These are phyloP conservation scores for Aspergillus niger DNA, from an alignment of 2,329 filamentous ascomycete species.

Conservation along the genomic window DNA sequence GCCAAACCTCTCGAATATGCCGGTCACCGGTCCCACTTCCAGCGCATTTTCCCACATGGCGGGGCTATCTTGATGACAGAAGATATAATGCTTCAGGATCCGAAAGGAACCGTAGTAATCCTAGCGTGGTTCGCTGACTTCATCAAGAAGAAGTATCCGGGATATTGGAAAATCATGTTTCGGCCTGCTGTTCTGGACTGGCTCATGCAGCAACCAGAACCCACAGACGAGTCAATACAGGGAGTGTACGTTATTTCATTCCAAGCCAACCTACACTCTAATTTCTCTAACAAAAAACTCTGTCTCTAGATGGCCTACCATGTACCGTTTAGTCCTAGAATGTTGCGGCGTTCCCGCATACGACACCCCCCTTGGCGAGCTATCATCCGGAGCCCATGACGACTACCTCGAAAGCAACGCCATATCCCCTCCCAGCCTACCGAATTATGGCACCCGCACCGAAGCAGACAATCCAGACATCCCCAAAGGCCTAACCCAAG, in stretches of 20 bases:
- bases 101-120: slow-evolving; percentile 32
- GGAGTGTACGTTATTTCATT: slow-evolving; percentile 23
- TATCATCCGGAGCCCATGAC: slow-evolving; percentile 27
- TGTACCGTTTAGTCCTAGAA: slow-evolving; percentile 32
- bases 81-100: slow-evolving; percentile 38
- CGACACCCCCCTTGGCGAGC: slow-evolving; percentile 4
- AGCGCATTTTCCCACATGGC: slow-evolving; percentile 43
- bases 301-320: slow-evolving; percentile 26
- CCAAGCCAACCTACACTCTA: neutral
- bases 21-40: slow-evolving; percentile 27
- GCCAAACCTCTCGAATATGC: slow-evolving; percentile 26
- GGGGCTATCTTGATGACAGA: slow-evolving; percentile 45
- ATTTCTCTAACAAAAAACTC: neutral
- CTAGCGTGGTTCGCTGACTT: slow-evolving; percentile 40
- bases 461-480: slow-evolving; percentile 27
- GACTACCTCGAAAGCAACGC: slow-evolving; percentile 30
- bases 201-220: slow-evolving; percentile 31
- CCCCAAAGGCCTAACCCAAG: slow-evolving; percentile 29
- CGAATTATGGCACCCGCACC: slow-evolving; percentile 31
- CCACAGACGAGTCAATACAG: slow-evolving; percentile 11
- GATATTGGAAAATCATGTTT: slow-evolving; percentile 42
- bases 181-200: slow-evolving; percentile 40
- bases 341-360: slow-evolving; percentile 10
- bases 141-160: slow-evolving; percentile 25
- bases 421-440: slow-evolving; percentile 31